Evolutionary conservation across 352 stramenopile species (phyloP).

Genomic region (Hyaloperonospora arabidopsidis): DNA sequence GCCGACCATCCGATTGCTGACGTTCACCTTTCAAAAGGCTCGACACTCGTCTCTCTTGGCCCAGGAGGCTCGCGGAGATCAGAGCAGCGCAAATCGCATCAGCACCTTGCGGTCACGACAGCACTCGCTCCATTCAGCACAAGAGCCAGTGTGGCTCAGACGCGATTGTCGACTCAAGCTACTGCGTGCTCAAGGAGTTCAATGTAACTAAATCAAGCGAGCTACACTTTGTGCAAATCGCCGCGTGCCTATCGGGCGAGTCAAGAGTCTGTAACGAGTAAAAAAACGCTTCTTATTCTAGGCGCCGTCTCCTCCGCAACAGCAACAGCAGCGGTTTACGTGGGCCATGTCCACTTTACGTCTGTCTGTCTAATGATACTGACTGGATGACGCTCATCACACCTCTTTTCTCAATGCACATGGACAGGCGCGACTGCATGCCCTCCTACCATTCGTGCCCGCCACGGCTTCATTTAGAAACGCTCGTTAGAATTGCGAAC

Average conservation of each 20-base stretch:
- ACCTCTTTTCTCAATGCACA: no score
- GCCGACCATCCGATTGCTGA: neutral
- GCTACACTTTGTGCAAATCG: slow-evolving; percentile 20
- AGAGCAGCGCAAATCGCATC: slow-evolving; percentile 14
- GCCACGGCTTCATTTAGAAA: no score
- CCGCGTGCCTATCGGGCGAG: slow-evolving; percentile 9
- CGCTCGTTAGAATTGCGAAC: no score
- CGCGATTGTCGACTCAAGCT: slow-evolving; percentile 13
- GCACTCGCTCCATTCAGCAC: slow-evolving; percentile 10
- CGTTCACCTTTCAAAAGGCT: slow-evolving; percentile 2
- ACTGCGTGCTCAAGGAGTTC: slow-evolving; percentile 13
- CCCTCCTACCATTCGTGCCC: no score
- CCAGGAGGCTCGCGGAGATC: neutral
- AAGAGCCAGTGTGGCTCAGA: slow-evolving; percentile 15
- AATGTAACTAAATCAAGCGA: slow-evolving; percentile 1
- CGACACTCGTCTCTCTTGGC: no score
- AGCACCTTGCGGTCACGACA: slow-evolving; percentile 16
- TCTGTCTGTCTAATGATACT: no score
- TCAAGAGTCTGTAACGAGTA: neutral
- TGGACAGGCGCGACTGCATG: no score
- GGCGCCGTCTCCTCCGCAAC: neutral
- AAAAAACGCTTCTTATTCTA: neutral
- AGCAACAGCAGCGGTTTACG: no score
- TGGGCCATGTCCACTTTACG: no score
- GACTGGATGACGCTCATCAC: no score